Evolutionary conservation across 371 early-diverging fungal genomes (phyloP).

Genomic region (Umbelopsis sp.): DNA sequence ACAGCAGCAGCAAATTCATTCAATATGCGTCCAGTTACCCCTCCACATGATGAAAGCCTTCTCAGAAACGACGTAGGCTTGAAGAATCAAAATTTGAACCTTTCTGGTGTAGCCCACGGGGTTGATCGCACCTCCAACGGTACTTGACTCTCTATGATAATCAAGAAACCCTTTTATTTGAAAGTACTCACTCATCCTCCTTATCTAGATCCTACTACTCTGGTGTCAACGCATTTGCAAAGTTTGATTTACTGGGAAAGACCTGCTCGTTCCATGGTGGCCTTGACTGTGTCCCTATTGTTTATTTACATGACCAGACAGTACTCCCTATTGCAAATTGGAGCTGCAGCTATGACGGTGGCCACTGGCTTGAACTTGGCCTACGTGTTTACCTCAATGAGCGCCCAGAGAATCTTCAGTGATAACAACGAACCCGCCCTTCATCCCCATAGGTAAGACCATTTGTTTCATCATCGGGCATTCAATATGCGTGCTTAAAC

Average conservation of each 20-base stretch:
- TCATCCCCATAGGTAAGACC: slow-evolving; percentile 40
- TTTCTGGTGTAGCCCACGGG: not conserved
- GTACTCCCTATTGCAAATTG: slow-evolving; percentile 46
- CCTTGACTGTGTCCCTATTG: slow-evolving; percentile 29
- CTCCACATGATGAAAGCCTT: not conserved
- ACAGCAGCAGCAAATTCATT: not conserved
- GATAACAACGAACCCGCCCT: slow-evolving; percentile 29
- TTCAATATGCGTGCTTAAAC: not conserved
- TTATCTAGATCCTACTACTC: slow-evolving; percentile 2
- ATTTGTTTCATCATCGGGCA: not conserved
- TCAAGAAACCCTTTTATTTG: not conserved
- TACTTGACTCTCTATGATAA: not conserved
- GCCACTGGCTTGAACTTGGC: slow-evolving; percentile 44
- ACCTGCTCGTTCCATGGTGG: slow-evolving; percentile 42
- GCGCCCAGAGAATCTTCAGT: slow-evolving; percentile 37
- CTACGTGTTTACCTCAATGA: slow-evolving; percentile 42
- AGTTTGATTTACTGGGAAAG: slow-evolving; percentile 39
- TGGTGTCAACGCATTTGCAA: slow-evolving; percentile 11
- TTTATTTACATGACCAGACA: slow-evolving; percentile 37
- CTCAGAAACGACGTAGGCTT: not conserved
- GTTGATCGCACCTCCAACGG: not conserved
- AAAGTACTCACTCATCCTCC: too few species aligned
- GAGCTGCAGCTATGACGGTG: slow-evolving; percentile 34
- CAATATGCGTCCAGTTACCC: slow-evolving; percentile 7
- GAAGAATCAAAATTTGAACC: not conserved